Conservation (phyloP, 768 basidiomycete genomes). For the Tephrocybe sp. region DNA sequence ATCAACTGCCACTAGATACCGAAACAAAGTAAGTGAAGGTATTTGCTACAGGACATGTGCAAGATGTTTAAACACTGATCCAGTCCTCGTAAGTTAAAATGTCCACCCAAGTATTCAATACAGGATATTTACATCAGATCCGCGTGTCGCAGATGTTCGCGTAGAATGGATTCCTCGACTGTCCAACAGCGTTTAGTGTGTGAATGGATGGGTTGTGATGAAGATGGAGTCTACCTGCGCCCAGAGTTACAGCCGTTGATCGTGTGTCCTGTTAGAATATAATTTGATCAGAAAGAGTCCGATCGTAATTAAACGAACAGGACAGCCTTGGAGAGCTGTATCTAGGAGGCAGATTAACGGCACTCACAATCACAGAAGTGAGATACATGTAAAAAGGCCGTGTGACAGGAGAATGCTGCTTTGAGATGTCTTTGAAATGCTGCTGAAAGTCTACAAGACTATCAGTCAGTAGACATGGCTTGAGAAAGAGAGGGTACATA, state of each 20-base stretch:
- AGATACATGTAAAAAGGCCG: slow-evolving; percentile 73
- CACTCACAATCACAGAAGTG: slow-evolving; percentile 75
- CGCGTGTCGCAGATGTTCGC: slow-evolving; percentile 67
- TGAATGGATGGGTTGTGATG: background rate
- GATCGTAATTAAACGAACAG: background rate
- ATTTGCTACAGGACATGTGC: background rate
- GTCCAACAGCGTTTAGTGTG: slow-evolving; percentile 5
- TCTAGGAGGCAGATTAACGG: background rate
- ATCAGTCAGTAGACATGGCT: slow-evolving; percentile 2
- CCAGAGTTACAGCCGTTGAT: slow-evolving; percentile 70
- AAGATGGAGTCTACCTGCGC: slow-evolving; percentile 45
- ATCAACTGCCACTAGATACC: background rate
- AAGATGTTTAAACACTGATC: slow-evolving; percentile 7
- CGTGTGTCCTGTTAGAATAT: slow-evolving; percentile 58
- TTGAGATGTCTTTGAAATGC: slow-evolving; percentile 76
- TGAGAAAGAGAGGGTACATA: slow-evolving; percentile 22
- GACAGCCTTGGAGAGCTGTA: slow-evolving; percentile 11
- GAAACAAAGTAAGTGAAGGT: background rate
- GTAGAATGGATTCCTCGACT: slow-evolving; percentile 75
- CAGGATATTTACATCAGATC: slow-evolving; percentile 56
- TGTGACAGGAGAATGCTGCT: slow-evolving; percentile 58
- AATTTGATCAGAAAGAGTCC: slow-evolving; percentile 10
- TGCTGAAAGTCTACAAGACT: slow-evolving; percentile 64
- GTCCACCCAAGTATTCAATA: slow-evolving; percentile 3
- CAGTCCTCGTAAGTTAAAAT: slow-evolving; percentile 6